Evolutionary conservation across 306 rosid species (phyloP).

Genomic region (Arachis stenosperma): DNA sequence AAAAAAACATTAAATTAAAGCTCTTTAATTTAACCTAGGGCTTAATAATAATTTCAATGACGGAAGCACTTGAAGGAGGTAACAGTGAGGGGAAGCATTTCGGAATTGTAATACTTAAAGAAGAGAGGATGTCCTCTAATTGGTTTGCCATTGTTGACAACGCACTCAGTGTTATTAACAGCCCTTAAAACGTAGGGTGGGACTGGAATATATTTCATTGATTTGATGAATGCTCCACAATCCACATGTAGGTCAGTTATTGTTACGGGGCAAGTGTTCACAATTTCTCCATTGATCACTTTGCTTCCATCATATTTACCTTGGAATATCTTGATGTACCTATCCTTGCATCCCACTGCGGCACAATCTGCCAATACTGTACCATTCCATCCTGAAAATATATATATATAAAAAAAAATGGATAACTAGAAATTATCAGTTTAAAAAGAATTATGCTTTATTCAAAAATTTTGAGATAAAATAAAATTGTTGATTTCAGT

Average conservation of each 20-base stretch:
- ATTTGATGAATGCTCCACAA: background rate
- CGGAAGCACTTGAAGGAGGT: background rate
- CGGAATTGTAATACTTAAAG: background rate
- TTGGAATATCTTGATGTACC: background rate
- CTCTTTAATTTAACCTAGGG: too few relatives aligned
- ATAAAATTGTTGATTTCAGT: too few relatives aligned
- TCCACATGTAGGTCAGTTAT: background rate
- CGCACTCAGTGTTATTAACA: background rate
- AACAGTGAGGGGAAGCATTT: background rate
- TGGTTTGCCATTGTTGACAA: background rate
- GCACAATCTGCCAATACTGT: background rate
- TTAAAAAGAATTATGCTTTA: too few relatives aligned
- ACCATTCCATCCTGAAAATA: background rate
- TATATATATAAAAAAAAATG: too few relatives aligned
- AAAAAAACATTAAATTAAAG: too few relatives aligned
- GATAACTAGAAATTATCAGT: too few relatives aligned
- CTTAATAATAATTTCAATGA: too few relatives aligned
- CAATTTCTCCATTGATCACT: background rate
- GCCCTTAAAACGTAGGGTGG: background rate
- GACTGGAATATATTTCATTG: background rate
- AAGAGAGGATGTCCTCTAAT: too few relatives aligned
- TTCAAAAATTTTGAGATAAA: too few relatives aligned
- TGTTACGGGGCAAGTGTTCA: background rate
- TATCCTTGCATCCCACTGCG: background rate
- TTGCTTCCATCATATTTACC: background rate